These are phyloP conservation scores for Ogataea nonfermentans DNA, from an alignment of 805 yeast species.

Conservation along the genomic window DNA sequence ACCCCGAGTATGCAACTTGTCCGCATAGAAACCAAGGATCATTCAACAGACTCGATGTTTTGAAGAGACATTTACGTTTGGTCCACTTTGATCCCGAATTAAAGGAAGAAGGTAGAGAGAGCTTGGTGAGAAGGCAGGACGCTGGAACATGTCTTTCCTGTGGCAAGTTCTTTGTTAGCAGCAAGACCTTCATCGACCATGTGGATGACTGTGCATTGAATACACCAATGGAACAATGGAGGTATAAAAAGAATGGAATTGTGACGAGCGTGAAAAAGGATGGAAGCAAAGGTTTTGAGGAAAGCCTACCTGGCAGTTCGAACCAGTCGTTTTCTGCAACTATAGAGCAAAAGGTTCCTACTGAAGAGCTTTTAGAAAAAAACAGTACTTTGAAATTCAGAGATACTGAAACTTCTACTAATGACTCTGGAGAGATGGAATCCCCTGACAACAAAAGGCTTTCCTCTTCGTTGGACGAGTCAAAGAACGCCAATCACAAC, in stretches of 20 bases:
- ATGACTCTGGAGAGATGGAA: conserved; percentile 6
- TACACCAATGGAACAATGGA: conserved; percentile 36
- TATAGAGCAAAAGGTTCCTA: conserved; percentile 1
- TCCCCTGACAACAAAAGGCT: conserved; percentile 8
- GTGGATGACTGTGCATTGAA: conserved; percentile 57
- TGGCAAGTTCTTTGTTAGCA: conserved; percentile 50
- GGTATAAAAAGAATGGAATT: conserved; percentile 33
- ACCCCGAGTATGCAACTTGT: conserved; percentile 58
- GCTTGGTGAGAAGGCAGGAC: conserved; percentile 41
- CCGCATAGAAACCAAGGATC: conserved; percentile 72
- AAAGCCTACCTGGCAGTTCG: conserved; percentile 5
- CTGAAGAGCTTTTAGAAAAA: conserved; percentile 4
- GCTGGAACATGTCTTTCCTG: conserved; percentile 72
- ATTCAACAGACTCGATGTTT: conserved; percentile 69
- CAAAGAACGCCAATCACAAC: conserved; percentile 10
- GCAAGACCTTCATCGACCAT: conserved; percentile 62
- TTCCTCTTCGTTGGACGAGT: conserved; percentile 10
- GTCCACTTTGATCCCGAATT: conserved; percentile 59
- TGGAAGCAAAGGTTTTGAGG: conserved; percentile 17
- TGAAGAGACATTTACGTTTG: conserved; percentile 66
- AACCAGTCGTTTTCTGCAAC: conserved; percentile 5
- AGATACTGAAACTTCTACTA: conserved; percentile 3
- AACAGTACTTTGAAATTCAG: conserved; percentile 2
- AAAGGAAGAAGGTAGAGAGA: conserved; percentile 24
- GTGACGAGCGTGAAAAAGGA: conserved; percentile 31